Conservation (phyloP, 2,329 filamentous ascomycete species). For the Alternaria novae-zelandiae region DNA sequence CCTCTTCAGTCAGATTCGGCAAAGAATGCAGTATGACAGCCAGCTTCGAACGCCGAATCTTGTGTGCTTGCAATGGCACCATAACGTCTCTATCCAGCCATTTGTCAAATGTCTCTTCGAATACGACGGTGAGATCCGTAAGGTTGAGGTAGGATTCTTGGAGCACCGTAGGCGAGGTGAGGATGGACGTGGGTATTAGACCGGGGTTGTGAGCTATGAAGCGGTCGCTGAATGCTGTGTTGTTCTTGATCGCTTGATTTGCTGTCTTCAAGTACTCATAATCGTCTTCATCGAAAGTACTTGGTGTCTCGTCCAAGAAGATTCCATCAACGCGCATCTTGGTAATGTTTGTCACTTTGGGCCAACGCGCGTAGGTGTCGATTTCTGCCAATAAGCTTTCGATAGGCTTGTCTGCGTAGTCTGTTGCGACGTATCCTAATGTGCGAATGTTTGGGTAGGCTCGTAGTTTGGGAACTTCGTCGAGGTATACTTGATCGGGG, state of each 20-base stretch:
- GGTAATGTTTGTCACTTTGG: conserved; percentile 42
- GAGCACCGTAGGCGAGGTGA: conserved; percentile 21
- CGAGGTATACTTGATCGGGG: conserved; percentile 36
- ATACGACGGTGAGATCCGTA: conserved; percentile 41
- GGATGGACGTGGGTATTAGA: conserved; percentile 20
- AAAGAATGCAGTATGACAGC: conserved; percentile 38
- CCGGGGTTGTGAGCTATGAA: conserved; percentile 44
- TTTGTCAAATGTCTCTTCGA: conserved; percentile 41
- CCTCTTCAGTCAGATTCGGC: conserved; percentile 29
- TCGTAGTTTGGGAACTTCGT: conserved; percentile 52
- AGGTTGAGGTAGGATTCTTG: conserved; percentile 38
- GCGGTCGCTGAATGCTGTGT: conserved; percentile 28
- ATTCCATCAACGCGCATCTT: conserved; percentile 57
- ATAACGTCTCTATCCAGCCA: conserved; percentile 31
- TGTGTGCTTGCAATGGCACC: conserved; percentile 26
- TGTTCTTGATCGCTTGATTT: conserved; percentile 24
- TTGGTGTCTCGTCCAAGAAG: conserved; percentile 61
- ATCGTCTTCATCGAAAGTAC: conserved; percentile 22
- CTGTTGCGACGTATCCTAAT: conserved; percentile 60
- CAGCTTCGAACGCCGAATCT: conserved; percentile 27
- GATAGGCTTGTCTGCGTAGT: conserved; percentile 50
- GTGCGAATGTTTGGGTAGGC: conserved; percentile 57
- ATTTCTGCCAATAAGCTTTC: conserved; percentile 51
- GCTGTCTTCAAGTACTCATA: conserved; percentile 34
- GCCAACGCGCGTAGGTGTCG: conserved; percentile 56